These are phyloP conservation scores for Fragaria vesca DNA, from an alignment of 306 rosid genomes.

Conservation along the genomic window DNA sequence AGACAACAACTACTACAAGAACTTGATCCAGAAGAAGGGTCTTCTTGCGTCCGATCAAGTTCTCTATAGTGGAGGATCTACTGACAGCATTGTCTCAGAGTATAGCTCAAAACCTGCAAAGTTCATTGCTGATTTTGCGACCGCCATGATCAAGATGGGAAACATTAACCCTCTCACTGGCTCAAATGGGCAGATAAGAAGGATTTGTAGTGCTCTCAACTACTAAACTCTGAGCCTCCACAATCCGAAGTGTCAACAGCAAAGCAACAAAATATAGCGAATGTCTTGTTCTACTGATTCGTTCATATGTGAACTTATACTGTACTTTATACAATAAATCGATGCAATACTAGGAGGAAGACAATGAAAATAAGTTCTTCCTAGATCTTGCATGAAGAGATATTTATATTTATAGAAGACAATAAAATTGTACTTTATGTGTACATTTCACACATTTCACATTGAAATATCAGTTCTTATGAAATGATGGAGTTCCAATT, in stretches of 20 bases:
- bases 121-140: conserved; percentile 15
- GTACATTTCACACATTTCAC: not conserved
- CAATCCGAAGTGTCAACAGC: not conserved
- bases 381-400: not conserved
- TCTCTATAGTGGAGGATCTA: conserved; percentile 26
- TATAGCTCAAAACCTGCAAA: conserved; percentile 14
- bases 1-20: conserved; percentile 52
- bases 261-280: not conserved
- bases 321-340: not conserved
- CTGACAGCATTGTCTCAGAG: conserved; percentile 25
- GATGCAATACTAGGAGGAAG: not conserved
- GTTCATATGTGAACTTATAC: not conserved
- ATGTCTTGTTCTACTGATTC: not conserved
- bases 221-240: conserved; percentile 10
- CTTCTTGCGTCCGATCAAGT: conserved; percentile 48
- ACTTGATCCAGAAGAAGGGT: conserved; percentile 53
- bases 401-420: not conserved
- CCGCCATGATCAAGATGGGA: conserved; percentile 35
- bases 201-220: conserved; percentile 25
- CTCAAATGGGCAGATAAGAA: conserved; percentile 25
- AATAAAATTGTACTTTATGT: not conserved
- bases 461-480: not conserved
- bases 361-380: not conserved
- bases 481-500: not conserved
- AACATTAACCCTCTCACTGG: conserved; percentile 26